Evolutionary conservation across 805 yeast species (phyloP).

Genomic region (Candida ipomoeae): DNA sequence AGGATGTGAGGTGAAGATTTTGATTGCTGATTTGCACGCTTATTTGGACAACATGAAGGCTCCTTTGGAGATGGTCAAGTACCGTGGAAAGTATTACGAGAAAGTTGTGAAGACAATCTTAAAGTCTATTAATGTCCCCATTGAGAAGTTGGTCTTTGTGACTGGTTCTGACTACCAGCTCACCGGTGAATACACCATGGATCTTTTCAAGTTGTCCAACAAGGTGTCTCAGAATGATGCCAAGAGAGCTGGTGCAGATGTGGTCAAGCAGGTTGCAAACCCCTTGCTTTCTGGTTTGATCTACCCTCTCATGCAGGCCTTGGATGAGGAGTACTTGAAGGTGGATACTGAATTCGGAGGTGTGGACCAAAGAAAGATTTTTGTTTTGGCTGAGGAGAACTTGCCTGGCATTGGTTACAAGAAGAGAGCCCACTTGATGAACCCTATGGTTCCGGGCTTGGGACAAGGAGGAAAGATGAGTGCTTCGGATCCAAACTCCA

Average conservation of each 20-base stretch:
- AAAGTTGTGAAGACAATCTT: constrained; percentile 78
- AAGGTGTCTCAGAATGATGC: constrained; percentile 91
- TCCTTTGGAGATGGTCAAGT: constrained; percentile 81
- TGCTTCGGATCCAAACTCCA: constrained; percentile 97
- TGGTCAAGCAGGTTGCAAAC: constrained; percentile 93
- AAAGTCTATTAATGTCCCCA: constrained; percentile 82
- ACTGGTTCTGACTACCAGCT: constrained; percentile 90
- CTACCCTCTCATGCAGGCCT: constrained; percentile 98
- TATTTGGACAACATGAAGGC: constrained; percentile 98
- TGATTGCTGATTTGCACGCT: constrained; percentile 94
- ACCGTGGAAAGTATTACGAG: constrained; percentile 90
- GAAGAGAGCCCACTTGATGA: constrained; percentile 98
- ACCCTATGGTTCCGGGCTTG: constrained; percentile 97
- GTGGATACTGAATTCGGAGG: constrained; percentile 98
- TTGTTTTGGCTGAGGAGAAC: constrained; percentile 94
- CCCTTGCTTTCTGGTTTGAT: constrained; percentile 91
- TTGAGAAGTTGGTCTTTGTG: constrained; percentile 79
- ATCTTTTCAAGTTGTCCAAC: constrained; percentile 81
- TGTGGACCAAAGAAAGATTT: constrained; percentile 97
- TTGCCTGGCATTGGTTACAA: constrained; percentile 84
- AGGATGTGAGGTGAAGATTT: constrained; percentile 89
- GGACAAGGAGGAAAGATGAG: constrained; percentile 98
- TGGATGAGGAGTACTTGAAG: constrained; percentile 86
- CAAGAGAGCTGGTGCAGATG: constrained; percentile 99
- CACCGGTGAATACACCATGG: constrained; percentile 75